Base-by-base conservation (phyloP, 2,329 filamentous ascomycete genomes). In the Paraconiothyrium brasiliense region DNA sequence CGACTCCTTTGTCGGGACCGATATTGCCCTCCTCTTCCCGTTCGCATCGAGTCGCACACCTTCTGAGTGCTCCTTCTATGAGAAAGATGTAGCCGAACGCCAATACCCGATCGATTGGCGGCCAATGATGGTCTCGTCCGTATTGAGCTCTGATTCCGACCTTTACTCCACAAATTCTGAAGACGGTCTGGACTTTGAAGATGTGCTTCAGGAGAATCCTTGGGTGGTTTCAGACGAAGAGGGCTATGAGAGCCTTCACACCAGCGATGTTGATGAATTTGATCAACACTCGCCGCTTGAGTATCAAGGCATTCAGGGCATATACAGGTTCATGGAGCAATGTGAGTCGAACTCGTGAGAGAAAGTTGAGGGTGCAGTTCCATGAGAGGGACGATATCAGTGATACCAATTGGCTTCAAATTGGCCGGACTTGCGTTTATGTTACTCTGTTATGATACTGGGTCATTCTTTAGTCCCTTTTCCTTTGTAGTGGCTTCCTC, bases 11-110 rank as follows among this genome's bases (percentile, higher is more conserved):
- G 84, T 85, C 30, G 93, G 91, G 9, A 88, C 89, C 0, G 84
- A 91, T 1, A 85, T 95, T 67, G 92, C 93, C 5, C 84, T 98
- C 22, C 85, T 89, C 47, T 97, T 97, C 71, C 94, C 94, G 0
- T 97, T 93, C 71, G 94, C 94, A 0, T 91, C 94, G 0, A 88
- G 84, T 63, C 76, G 82, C 51, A 79, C 81, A 4, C 68, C 81
- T 50, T 80, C 83, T 32, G 79, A 86, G 61, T 79, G 77, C 57
- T 79, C 79, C 0, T 82, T 82, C 71, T 83, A 77, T 68, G 82
- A 73, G 62, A 83, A 79, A 67, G 78, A 74, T 66, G 79, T 78
- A 22, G 50, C 65, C 54, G 64, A 78, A 43, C 64, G 74, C 50
- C 80, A 74, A 62, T 63, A 75, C 50, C 79, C 83, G 3, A 74